Conservation (phyloP, 345 rosid genomes). For the Acer yangbiense region DNA sequence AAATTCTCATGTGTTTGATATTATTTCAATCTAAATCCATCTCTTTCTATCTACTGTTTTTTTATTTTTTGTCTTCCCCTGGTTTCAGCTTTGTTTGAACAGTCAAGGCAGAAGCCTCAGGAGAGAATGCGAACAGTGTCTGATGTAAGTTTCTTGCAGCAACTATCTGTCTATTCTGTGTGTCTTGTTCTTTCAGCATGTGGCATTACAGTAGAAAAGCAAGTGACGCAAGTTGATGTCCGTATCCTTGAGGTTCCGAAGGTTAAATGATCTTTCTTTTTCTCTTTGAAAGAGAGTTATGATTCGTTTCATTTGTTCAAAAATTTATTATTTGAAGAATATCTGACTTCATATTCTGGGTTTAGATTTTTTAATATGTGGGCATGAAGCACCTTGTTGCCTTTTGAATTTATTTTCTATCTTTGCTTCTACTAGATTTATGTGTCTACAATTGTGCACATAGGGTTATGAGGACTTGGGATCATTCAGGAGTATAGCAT, state of each 20-base stretch:
- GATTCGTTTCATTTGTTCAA: too few relatives aligned
- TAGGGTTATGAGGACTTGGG: too few relatives aligned
- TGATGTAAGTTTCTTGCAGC: constrained; percentile 52
- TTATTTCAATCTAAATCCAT: constrained; percentile 4
- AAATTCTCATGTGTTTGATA: constrained; percentile 1
- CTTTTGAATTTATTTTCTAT: too few relatives aligned
- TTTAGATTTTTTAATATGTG: too few relatives aligned
- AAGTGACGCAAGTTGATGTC: constrained; percentile 70
- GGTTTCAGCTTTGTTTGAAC: constrained; percentile 73
- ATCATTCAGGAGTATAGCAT: too few relatives aligned
- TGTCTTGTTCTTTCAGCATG: constrained; percentile 54
- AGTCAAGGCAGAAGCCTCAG: constrained; percentile 77
- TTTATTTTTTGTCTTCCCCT: constrained; percentile 6
- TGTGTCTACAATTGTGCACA: too few relatives aligned
- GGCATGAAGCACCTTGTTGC: too few relatives aligned
- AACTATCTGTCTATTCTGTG: constrained; percentile 20
- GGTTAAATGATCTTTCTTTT: constrained; percentile 41
- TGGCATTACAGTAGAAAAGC: constrained; percentile 67
- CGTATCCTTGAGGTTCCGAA: constrained; percentile 80
- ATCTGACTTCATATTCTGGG: too few relatives aligned
- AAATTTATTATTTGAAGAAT: too few relatives aligned
- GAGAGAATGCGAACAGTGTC: constrained; percentile 64
- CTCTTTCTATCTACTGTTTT: constrained; percentile 18
- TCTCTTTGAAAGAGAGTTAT: neutral
- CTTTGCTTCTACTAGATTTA: too few relatives aligned